Base-by-base conservation (phyloP, 441 rosid species). In the Populus trichocarpa region DNA sequence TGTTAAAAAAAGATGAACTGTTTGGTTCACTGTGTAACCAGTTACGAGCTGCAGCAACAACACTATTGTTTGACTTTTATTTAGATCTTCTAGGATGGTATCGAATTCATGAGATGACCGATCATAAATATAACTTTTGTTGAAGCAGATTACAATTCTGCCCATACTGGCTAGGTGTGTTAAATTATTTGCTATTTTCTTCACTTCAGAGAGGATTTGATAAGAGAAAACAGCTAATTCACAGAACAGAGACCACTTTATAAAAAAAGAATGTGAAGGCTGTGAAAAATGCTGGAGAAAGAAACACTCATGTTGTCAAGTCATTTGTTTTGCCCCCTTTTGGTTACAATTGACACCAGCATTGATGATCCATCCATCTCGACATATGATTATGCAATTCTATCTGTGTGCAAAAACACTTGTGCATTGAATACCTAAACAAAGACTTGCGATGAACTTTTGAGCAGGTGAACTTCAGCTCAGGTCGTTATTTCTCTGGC, bases 401-500 rank as follows among this genome's bases (percentile, higher is more conserved):
- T 13, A 20, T 28, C 32, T 68, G 38, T 32, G 38, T 68, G 40
- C 10, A 14, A 11, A 13, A 2, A 25, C 6, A 5, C n/a, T 28
- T 50, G 40, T 26, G 32, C 9, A 23, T 2, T 30, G 14, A 6
- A 69, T 61, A 35, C 68, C 18, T 70, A 57, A 20, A 82, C 76
- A 25, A 74, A 33, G 46, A 66, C 67, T 63, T 81, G 57, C 63
- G 76, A 10, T 78, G 18, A 30, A 80, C 75, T 69, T 69, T 73
- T 69, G 67, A 67, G 25, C 86, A 96, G 98, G 99, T 96, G 30
- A 96, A 96, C 88, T 94, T 91, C 87, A 96, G 99, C 88, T 91
- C 99, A 66, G 99, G 99, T 69, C 92, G 93, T 81, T 96, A 94
- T 87, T 96, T 96, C 73, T 61, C 78, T 35, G 97, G 96, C 16